Base-by-base conservation (phyloP, 495 filamentous ascomycete genomes). In the Neurospora sublineolata region DNA sequence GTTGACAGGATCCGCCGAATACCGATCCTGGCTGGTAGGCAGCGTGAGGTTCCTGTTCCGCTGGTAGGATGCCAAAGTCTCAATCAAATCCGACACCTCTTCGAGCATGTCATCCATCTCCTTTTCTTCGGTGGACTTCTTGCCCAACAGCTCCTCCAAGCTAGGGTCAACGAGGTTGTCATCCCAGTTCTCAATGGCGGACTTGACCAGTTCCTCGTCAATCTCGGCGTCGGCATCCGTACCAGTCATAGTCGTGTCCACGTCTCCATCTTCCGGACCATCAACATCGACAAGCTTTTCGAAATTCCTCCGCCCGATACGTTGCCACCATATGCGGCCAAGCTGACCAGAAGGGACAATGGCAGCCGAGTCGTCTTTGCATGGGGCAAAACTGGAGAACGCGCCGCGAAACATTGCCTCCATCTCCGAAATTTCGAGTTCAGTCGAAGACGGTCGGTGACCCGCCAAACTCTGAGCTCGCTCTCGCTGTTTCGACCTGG, bases 371-470 rank as follows among this genome's bases (percentile, higher is more conserved):
- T 95, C 92, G 76, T 97, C 94, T 71, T 88, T 89, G 68, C 86
- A 89, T 6, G 94, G 94, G 12, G 93, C 93, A 82, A 97, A 97
- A 72, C 91, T 92, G 0, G 93, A 96, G 78, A 94, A 97, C 7
- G 90, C 92, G 68, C 92, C 89, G 52, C 92, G 87, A 73, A 96
- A 92, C 36, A 94, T 82, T 4, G 92, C 87, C 37, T 93, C 91
- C 76, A 91, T 84, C 79, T 90, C 89, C 27, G 87, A 85, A 74
- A 88, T 84, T 69, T 87, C 83, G 2, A 87, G 82, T 68, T 88
- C 86, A 4, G 77, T 80, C 1, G 83, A 79, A 0, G 87, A 84
- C 18, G 84, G 84, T 70, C 88, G 88, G 58, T 83, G 78, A 46
- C 90, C 89, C 11, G 88, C 89, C 72, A 89, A 81, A 75, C 91